Percentiles rank a stretch among this genome's conserved stretches.
Evolutionary conservation across 1,284 basidiomycete genomes (phyloP).

Genomic region (Stygiomarasmius scandens): DNA sequence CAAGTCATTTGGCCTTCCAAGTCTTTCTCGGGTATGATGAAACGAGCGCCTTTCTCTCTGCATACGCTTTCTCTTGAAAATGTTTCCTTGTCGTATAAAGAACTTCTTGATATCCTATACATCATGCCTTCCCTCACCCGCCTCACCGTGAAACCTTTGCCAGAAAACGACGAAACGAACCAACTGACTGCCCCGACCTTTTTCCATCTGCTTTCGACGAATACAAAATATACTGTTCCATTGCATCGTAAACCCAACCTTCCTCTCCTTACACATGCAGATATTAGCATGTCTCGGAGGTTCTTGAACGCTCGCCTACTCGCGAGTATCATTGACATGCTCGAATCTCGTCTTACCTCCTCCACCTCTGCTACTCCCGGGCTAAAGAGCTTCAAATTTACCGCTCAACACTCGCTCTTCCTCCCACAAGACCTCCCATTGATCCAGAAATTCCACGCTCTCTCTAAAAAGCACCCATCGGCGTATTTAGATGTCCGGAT

Average conservation of each 20-base stretch:
- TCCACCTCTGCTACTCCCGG: neutral
- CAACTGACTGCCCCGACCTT: neutral
- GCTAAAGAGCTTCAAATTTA: neutral
- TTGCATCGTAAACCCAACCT: neutral
- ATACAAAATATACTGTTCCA: neutral
- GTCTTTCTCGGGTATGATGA: neutral
- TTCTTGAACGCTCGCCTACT: neutral
- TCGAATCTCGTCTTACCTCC: neutral
- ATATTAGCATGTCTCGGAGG: neutral
- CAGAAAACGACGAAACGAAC: neutral
- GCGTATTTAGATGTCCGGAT: neutral
- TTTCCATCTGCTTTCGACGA: neutral
- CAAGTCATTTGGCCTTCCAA: neutral
- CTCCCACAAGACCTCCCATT: neutral
- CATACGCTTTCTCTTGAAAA: neutral
- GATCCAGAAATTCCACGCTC: neutral
- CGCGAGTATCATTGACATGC: neutral
- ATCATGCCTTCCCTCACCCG: neutral
- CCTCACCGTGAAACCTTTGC: neutral
- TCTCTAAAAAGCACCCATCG: neutral
- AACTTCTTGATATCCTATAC: neutral
- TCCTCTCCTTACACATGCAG: neutral
- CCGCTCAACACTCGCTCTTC: neutral
- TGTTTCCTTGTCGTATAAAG: neutral
- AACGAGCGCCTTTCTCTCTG: neutral